Percentiles rank a stretch among this genome's conserved stretches.
Conservation (phyloP, 1,284 basidiomycete genomes). For the Cryptococcus hybrid region DNA sequence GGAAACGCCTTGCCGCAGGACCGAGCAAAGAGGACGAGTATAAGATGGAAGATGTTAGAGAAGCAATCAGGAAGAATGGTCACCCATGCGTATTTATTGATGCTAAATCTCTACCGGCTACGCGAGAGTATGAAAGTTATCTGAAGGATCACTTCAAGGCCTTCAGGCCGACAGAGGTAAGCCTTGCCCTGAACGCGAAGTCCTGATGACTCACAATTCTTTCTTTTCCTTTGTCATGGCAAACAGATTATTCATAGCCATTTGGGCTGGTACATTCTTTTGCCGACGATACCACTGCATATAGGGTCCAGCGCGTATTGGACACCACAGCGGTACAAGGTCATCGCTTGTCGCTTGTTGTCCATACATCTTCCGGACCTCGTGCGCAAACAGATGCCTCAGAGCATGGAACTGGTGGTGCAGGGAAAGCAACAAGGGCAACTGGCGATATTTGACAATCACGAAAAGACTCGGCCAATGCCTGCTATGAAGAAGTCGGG, state of each 20-base stretch:
- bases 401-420: constrained; percentile 2
- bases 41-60: constrained; percentile 26
- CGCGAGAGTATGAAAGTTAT: constrained; percentile 21
- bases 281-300: constrained; percentile 26
- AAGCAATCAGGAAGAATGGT: constrained; percentile 33
- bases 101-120: constrained; percentile 26
- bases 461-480: constrained; percentile 29
- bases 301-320: constrained; percentile 30
- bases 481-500: constrained; percentile 4
- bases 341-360: constrained; percentile 25
- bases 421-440: constrained; percentile 13
- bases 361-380: constrained; percentile 19
- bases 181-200: neutral
- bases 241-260: constrained; percentile 26
- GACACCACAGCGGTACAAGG: constrained; percentile 37
- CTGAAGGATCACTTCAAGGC: constrained; percentile 43
- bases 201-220: neutral
- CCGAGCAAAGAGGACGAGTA: constrained; percentile 29
- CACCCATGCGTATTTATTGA: constrained; percentile 41
- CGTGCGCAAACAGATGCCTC: constrained; percentile 4
- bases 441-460: constrained; percentile 40
- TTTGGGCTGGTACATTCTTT: constrained; percentile 47
- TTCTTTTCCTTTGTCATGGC: neutral
- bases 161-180: constrained; percentile 40
- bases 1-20: constrained; percentile 4